phyloP scores from a whole-genome alignment of 2,329 filamentous ascomycete genomes.

The Talaromyces amestolkiae region DNA sequence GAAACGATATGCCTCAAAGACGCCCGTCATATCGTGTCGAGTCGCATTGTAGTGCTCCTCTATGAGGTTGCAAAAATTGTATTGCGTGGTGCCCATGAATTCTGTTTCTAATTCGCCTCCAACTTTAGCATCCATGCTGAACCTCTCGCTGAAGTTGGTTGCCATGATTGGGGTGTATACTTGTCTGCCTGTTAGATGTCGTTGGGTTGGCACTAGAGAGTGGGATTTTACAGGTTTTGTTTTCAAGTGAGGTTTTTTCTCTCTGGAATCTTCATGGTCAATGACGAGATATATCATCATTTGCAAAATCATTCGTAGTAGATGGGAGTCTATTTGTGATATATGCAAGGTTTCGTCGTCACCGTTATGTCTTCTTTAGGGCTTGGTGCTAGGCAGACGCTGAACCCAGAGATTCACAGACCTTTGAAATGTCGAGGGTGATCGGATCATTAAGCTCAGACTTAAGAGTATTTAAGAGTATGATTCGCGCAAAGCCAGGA shows the following conservation, averaged over 20 bases:
- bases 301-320: background rate
- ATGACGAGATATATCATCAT: background rate
- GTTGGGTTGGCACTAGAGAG: background rate
- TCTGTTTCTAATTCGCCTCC: background rate
- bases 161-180: background rate
- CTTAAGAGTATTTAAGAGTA: background rate
- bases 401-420: background rate
- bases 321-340: background rate
- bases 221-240: background rate
- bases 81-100: constrained; percentile 11
- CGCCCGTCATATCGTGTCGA: constrained; percentile 1
- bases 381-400: background rate
- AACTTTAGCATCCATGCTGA: background rate
- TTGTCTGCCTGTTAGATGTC: no score
- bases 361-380: background rate
- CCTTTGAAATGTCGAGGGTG: background rate
- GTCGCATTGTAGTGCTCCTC: constrained; percentile 8
- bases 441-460: background rate
- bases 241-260: background rate
- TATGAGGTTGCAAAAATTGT: background rate
- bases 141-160: background rate
- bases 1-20: background rate
- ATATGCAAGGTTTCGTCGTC: background rate
- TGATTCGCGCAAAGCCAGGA: background rate
- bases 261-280: background rate